Evolutionary conservation across 345 rosid species (phyloP), one percentile per base, ranked within the genome.

Genomic region (Reutealis trisperma): DNA sequence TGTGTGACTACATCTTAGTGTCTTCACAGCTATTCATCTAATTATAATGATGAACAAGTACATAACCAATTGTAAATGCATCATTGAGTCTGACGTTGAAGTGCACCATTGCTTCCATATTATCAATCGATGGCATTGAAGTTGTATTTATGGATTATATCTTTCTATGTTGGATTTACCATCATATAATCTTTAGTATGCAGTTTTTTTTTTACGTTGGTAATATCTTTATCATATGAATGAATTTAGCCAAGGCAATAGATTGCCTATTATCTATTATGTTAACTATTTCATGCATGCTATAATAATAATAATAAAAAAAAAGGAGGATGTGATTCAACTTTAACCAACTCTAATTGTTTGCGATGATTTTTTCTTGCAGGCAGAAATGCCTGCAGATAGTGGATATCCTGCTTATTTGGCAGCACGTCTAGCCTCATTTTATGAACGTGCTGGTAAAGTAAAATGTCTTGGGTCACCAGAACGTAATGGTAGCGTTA

Each of bases 321-420:
- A n/a, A n/a, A n/a, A n/a, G n/a, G n/a, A n/a, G n/a, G n/a, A n/a
- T n/a, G n/a, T n/a, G n/a, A n/a, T 45, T 12, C 51, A 16, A 1
- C 70, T 37, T 27, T 64, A 49, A 25, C 51, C 70, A 55, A 74
- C 25, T 27, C 75, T 70, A 66, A 77, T 55, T 15, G 18, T n/a
- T 78, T 66, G 32, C 70, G 15, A 70, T 65, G 72, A 14, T 57
- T 84, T 83, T 85, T 65, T 74, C 57, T 84, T 77, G 54, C 88
- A 96, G 98, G 98, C 99, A 62, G 99, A 96, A 88, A 96, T 96
- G 99, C 99, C 99, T 83, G 99, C 99, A 25, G 99, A 96, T 82
- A 96, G 99, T 86, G 99, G 99, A 74, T 96, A 96, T 87, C 99
- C 99, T 77, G 99, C 99, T 78, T 96, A 96, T 82, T 88, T 96